Evolutionary conservation across 345 rosid genomes (phyloP).

Genomic region (Jatropha curcas): DNA sequence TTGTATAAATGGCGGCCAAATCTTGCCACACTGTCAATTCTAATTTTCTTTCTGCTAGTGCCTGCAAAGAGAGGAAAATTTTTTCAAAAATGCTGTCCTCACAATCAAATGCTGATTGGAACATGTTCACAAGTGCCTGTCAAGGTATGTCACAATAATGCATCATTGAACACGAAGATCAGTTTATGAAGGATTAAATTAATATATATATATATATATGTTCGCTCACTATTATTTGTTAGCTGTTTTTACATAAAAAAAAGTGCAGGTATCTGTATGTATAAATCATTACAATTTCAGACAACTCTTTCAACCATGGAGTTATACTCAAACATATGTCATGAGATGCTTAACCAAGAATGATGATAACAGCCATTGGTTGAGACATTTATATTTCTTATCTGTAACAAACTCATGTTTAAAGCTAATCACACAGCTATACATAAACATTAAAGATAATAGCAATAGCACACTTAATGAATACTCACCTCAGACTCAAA

Average conservation of each 20-base stretch:
- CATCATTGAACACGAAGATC: not conserved
- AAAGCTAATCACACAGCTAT: not conserved
- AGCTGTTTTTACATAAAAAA: too few relatives aligned
- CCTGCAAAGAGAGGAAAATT: constrained; percentile 38
- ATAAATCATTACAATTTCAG: not conserved
- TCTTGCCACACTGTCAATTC: constrained; percentile 87
- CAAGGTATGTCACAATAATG: not conserved
- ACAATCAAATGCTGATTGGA: not conserved
- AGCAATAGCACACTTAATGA: not conserved
- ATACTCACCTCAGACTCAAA: constrained; percentile 47
- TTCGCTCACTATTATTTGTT: too few relatives aligned
- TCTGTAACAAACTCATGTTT: not conserved
- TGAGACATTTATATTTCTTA: not conserved
- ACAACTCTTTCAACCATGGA: not conserved
- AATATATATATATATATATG: too few relatives aligned
- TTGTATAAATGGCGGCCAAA: constrained; percentile 64
- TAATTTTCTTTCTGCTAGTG: constrained; percentile 39
- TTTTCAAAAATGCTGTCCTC: not conserved
- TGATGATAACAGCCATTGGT: not conserved
- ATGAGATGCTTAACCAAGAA: not conserved
- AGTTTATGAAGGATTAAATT: not conserved
- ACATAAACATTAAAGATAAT: not conserved
- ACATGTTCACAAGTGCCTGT: not conserved
- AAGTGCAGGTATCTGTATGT: not conserved
- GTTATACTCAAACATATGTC: not conserved